Evolutionary conservation across 768 basidiomycete species (phyloP).

Genomic region (Collybia nuda): DNA sequence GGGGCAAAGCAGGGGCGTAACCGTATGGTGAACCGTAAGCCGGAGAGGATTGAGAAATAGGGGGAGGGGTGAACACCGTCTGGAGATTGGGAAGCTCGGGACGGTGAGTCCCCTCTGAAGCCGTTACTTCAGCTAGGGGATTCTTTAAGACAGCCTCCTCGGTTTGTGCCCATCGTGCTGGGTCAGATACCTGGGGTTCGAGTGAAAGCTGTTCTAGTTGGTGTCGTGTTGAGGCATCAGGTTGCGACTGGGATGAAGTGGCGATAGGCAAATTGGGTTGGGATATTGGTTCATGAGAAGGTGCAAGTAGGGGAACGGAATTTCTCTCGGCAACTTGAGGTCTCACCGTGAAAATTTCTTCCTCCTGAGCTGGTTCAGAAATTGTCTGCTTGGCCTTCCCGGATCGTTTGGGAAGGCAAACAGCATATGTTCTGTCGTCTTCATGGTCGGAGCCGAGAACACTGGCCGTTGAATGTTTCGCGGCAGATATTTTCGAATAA

Average conservation of each 20-base stretch:
- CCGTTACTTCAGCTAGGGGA: constrained; percentile 24
- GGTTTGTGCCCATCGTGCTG: constrained; percentile 37
- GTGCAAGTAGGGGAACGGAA: constrained; percentile 20
- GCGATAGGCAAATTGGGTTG: constrained; percentile 21
- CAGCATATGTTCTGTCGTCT: constrained; percentile 46
- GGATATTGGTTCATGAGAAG: constrained; percentile 5
- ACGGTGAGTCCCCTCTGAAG: constrained; percentile 22
- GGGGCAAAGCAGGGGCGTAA: constrained; percentile 62
- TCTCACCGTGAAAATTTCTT: constrained; percentile 60
- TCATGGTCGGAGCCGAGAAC: constrained; percentile 31
- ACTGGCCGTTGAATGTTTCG: constrained; percentile 18
- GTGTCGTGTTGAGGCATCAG: constrained; percentile 30
- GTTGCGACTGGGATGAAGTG: constrained; percentile 18
- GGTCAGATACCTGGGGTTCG: constrained; percentile 31
- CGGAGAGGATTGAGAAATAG: constrained; percentile 46
- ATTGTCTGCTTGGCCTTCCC: constrained; percentile 33
- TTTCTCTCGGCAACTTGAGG: constrained; percentile 43
- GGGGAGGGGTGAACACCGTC: constrained; percentile 39
- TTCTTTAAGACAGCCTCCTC: constrained; percentile 49
- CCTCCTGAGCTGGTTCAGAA: constrained; percentile 33
- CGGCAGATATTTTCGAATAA: constrained; percentile 13
- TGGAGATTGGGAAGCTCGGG: constrained; percentile 40
- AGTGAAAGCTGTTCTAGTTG: constrained; percentile 40
- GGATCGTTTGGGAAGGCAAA: constrained; percentile 50
- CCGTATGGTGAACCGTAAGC: constrained; percentile 69